phyloP scores from a whole-genome alignment of 2,329 filamentous ascomycete genomes.

The Incumbomyces lentus region DNA sequence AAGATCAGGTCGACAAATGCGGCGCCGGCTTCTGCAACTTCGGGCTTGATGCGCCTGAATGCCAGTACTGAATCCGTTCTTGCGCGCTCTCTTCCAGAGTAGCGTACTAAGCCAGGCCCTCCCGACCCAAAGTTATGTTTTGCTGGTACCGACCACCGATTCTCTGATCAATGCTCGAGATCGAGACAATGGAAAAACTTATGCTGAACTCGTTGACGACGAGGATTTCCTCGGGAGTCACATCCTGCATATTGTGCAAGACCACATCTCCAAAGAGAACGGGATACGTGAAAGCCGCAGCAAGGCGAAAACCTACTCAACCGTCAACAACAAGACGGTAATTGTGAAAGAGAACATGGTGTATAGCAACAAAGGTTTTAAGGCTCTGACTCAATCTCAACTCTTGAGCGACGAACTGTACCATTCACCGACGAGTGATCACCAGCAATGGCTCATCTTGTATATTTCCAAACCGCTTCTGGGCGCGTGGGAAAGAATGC shows the following conservation, averaged over 20 bases:
- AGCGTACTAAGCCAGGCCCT: constrained; percentile 82
- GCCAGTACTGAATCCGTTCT: constrained; percentile 98
- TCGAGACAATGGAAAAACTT: constrained; percentile 65
- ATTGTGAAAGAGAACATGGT: constrained; percentile 88
- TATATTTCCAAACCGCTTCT: constrained; percentile 86
- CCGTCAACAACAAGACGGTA: constrained; percentile 82
- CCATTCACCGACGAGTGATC: constrained; percentile 80
- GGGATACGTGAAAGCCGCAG: constrained; percentile 76
- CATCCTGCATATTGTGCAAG: constrained; percentile 67
- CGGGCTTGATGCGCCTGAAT: constrained; percentile 49
- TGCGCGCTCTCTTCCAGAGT: constrained; percentile 98
- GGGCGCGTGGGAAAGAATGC: constrained; percentile 57
- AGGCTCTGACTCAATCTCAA: constrained; percentile 78
- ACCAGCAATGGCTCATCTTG: constrained; percentile 91
- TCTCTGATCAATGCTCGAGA: constrained; percentile 81
- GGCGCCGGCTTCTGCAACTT: neutral
- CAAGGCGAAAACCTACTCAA: constrained; percentile 90
- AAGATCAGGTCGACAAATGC: constrained; percentile 2
- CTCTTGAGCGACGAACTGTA: constrained; percentile 74
- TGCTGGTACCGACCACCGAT: constrained; percentile 89
- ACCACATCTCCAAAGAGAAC: constrained; percentile 42
- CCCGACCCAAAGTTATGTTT: constrained; percentile 80
- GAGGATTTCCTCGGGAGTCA: constrained; percentile 96
- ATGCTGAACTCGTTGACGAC: constrained; percentile 70
- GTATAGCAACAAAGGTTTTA: constrained; percentile 98